Evolutionary conservation across 2,329 filamentous ascomycete genomes (phyloP).

Genomic region (Knoxdaviesia capensis): DNA sequence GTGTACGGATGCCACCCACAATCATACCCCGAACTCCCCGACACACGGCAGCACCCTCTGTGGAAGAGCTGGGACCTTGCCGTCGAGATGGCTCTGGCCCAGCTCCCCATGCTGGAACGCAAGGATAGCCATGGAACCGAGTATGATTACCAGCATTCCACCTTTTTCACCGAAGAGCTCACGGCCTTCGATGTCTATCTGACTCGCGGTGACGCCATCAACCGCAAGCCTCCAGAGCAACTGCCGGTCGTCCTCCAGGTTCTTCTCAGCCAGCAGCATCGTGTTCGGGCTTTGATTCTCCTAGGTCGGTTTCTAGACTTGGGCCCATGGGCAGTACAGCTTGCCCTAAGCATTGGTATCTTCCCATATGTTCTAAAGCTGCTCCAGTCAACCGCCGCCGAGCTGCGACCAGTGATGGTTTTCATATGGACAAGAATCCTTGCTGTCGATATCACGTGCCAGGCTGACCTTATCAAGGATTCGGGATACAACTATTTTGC

Average conservation of each 20-base stretch:
- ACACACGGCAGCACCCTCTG: slow-evolving; percentile 82
- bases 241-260: slow-evolving; percentile 92
- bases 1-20: slow-evolving; percentile 91
- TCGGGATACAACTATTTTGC: slow-evolving; percentile 96
- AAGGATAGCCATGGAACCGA: slow-evolving; percentile 51
- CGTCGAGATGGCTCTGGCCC: slow-evolving; percentile 81
- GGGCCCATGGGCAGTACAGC: slow-evolving; percentile 95
- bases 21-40: slow-evolving; percentile 77
- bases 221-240: slow-evolving; percentile 79
- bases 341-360: slow-evolving; percentile 92
- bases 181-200: slow-evolving; percentile 96
- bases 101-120: slow-evolving; percentile 69
- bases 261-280: slow-evolving; percentile 82
- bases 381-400: slow-evolving; percentile 80
- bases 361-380: slow-evolving; percentile 98
- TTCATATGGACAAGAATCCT: slow-evolving; percentile 97
- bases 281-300: slow-evolving; percentile 75
- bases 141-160: slow-evolving; percentile 90
- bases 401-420: slow-evolving; percentile 96
- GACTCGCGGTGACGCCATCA: slow-evolving; percentile 56
- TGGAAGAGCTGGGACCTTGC: slow-evolving; percentile 98
- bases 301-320: slow-evolving; percentile 87
- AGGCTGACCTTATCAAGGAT: slow-evolving; percentile 86
- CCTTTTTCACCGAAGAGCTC: slow-evolving; percentile 91
- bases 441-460: slow-evolving; percentile 84